Evolutionary conservation across 164 flowering plant species (phyloP).

Genomic region (Berberis vulgaris): DNA sequence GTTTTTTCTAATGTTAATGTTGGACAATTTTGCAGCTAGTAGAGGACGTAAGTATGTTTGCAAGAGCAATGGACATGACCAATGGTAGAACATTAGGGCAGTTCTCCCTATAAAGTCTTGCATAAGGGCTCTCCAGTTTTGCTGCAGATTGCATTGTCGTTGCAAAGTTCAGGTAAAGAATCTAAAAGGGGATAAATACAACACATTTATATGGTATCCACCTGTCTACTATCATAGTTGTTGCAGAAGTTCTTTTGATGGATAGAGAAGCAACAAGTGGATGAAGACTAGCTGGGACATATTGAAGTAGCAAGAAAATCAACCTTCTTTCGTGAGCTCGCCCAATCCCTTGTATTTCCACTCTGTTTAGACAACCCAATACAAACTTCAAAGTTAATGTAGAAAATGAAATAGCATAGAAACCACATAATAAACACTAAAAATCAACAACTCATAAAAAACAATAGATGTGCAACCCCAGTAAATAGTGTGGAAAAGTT

Average conservation of each 20-base stretch:
- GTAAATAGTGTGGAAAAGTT: not conserved
- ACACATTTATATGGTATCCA: constrained; percentile 9
- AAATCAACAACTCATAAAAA: not conserved
- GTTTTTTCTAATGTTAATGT: no score
- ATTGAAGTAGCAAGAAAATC: constrained; percentile 62
- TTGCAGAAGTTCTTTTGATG: constrained; percentile 92
- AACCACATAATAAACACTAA: no score
- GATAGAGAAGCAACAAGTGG: constrained; percentile 61
- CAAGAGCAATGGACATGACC: constrained; percentile 76
- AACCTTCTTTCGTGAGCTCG: constrained; percentile 60
- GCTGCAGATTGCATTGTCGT: constrained; percentile 33
- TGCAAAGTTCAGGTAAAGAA: constrained; percentile 3
- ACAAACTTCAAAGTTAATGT: constrained; percentile 11
- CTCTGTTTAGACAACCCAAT: constrained; percentile 64
- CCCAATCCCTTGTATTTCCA: constrained; percentile 55
- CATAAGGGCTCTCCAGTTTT: constrained; percentile 65
- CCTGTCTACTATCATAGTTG: constrained; percentile 80
- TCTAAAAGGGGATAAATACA: not conserved
- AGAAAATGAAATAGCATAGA: not conserved
- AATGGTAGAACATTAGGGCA: constrained; percentile 73
- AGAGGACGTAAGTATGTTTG: no score
- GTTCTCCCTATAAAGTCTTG: constrained; percentile 63
- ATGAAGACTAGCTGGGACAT: constrained; percentile 51
- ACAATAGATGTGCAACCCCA: not conserved
- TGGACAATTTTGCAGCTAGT: no score